These are phyloP conservation scores for Arachnomyces sp. DNA, from an alignment of 2,329 filamentous ascomycete species.

Conservation along the genomic window DNA sequence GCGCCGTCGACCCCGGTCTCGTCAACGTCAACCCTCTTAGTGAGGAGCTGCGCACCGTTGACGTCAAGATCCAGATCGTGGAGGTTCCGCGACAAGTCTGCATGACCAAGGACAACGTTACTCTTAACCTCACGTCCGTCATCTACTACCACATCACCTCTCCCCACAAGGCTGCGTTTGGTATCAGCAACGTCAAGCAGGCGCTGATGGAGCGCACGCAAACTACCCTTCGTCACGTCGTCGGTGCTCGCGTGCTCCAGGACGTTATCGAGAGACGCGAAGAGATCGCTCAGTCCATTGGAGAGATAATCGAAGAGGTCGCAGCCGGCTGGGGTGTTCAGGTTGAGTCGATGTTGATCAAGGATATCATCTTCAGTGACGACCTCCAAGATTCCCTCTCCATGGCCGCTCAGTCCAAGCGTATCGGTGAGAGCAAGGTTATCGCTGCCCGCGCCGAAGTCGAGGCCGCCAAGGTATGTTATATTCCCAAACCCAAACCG, in stretches of 20 bases:
- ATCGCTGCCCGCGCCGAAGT: conserved; percentile 96
- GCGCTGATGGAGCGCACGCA: conserved; percentile 97
- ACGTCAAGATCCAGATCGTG: conserved; percentile 98
- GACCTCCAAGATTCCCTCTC: conserved; percentile 93
- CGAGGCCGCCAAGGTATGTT: conserved; percentile 76
- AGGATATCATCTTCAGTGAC: conserved; percentile 95
- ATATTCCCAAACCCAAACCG: conserved; percentile 47
- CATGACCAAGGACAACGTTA: conserved; percentile 99
- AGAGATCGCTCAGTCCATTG: conserved; percentile 89
- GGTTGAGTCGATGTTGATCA: conserved; percentile 98
- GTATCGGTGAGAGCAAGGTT: conserved; percentile 96
- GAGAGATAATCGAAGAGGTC: conserved; percentile 96
- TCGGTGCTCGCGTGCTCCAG: conserved; percentile 89
- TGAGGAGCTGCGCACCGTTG: conserved; percentile 81
- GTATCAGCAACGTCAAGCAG: conserved; percentile 87
- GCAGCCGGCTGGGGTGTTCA: conserved; percentile 89
- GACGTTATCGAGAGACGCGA: conserved; percentile 98
- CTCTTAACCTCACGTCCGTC: conserved; percentile 84
- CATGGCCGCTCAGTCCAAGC: conserved; percentile 98
- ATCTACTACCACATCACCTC: conserved; percentile 98
- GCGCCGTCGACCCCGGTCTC: conserved; percentile 90
- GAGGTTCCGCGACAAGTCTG: conserved; percentile 92
- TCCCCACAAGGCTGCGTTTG: conserved; percentile 94
- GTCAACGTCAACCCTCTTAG: conserved; percentile 96
- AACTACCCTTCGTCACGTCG: conserved; percentile 92